Conservation (phyloP, 2,329 filamentous ascomycete species). For the Lachnellula arida region DNA sequence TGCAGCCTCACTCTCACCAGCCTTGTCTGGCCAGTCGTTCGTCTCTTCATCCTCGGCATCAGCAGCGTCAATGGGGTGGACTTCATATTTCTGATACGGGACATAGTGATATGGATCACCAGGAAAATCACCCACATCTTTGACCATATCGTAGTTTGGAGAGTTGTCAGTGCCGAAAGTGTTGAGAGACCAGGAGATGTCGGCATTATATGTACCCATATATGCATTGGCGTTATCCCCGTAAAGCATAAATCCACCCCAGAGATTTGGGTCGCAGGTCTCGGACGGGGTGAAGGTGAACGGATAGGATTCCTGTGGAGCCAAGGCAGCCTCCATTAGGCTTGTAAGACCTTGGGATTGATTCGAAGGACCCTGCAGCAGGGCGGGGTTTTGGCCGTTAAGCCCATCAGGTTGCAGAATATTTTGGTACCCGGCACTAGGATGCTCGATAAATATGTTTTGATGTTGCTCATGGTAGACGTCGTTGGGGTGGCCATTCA, state of each 20-base stretch:
- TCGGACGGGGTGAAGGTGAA: constrained; percentile 20
- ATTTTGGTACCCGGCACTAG: constrained; percentile 1
- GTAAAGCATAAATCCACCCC: constrained; percentile 28
- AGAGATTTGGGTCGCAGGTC: constrained; percentile 19
- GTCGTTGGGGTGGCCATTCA: neutral
- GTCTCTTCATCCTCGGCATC: constrained; percentile 26
- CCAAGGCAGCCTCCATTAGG: constrained; percentile 28
- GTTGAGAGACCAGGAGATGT: constrained; percentile 29
- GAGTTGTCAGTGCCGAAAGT: constrained; percentile 20
- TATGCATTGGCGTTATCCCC: constrained; percentile 20
- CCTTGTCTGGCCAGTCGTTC: constrained; percentile 28
- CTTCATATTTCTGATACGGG: constrained; percentile 15
- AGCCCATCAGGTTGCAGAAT: neutral
- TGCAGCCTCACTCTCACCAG: constrained; percentile 4
- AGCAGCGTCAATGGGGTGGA: constrained; percentile 11
- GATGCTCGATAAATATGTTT: neutral
- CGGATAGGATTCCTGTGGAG: constrained; percentile 15
- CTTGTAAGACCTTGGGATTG: constrained; percentile 24
- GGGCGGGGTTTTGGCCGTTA: neutral
- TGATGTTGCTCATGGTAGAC: constrained; percentile 1
- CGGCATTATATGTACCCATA: constrained; percentile 29
- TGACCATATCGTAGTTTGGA: constrained; percentile 16
- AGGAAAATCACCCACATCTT: constrained; percentile 13
- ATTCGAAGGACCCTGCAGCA: neutral
- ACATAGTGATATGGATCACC: constrained; percentile 19